These are phyloP conservation scores for Xerocomus spinulosus DNA, from an alignment of 768 basidiomycete species.

Conservation along the genomic window DNA sequence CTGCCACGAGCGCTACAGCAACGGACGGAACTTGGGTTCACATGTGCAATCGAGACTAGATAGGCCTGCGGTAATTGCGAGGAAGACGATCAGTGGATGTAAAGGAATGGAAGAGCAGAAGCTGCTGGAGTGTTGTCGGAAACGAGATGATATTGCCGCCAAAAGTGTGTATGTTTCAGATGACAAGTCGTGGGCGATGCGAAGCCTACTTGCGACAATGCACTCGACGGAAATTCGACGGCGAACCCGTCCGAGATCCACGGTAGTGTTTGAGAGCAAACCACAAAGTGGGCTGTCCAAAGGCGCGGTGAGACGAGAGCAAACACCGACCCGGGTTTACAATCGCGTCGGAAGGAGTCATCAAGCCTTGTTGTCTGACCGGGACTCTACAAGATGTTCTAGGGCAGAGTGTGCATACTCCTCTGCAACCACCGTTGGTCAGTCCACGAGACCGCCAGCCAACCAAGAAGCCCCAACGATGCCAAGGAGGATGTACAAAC, in stretches of 20 bases:
- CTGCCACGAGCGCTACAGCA: background rate
- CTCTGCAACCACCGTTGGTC: constrained; percentile 7
- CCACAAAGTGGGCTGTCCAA: background rate
- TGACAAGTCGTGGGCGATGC: constrained; percentile 1
- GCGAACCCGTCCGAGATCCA: background rate
- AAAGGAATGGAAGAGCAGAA: constrained; percentile 35
- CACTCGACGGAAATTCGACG: background rate
- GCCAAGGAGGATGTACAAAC: constrained; percentile 46
- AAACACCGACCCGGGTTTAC: no score
- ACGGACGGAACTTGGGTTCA: constrained; percentile 35
- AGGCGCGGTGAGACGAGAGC: background rate
- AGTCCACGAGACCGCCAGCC: constrained; percentile 34
- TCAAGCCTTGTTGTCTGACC: background rate
- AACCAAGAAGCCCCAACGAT: constrained; percentile 48
- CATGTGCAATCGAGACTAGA: constrained; percentile 38
- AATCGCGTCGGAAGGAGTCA: background rate
- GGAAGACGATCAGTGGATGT: constrained; percentile 49
- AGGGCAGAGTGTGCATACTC: constrained; percentile 10
- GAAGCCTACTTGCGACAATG: background rate
- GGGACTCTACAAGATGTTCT: constrained; percentile 10
- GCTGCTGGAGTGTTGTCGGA: constrained; percentile 46
- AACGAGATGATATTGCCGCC: constrained; percentile 45
- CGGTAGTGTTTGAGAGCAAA: background rate
- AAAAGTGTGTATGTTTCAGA: constrained; percentile 33
- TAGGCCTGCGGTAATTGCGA: constrained; percentile 51